Percentiles rank a stretch among this genome's conserved stretches.
phyloP scores from a whole-genome alignment of 106 monocot genomes.

The Apostasia ramifera region DNA sequence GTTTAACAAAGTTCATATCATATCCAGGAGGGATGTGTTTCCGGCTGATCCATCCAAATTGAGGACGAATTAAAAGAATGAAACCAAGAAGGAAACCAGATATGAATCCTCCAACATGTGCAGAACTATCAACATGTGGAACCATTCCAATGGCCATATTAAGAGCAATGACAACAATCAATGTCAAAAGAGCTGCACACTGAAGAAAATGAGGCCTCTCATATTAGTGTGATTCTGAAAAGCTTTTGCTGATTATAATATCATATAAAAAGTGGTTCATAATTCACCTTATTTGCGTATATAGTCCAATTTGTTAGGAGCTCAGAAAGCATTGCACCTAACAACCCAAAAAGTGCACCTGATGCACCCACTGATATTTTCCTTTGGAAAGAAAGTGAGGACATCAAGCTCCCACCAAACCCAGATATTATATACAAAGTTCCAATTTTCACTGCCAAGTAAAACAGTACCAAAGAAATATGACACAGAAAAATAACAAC shows the following conservation, averaged over 20 bases:
- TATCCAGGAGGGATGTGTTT: conserved; percentile 22
- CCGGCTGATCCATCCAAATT: conserved; percentile 40
- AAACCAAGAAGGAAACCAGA: conserved; percentile 71
- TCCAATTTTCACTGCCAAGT: conserved; percentile 64
- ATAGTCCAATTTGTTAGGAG: conserved; percentile 92
- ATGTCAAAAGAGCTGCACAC: conserved; percentile 63
- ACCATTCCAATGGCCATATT: conserved; percentile 82
- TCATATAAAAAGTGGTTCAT: background rate
- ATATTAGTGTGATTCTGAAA: conserved; percentile 6
- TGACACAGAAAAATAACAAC: background rate
- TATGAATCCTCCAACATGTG: conserved; percentile 64
- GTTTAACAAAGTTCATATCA: conserved; percentile 9
- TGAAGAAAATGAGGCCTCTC: conserved; percentile 16
- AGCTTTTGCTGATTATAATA: background rate
- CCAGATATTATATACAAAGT: conserved; percentile 68
- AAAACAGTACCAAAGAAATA: background rate
- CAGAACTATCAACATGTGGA: conserved; percentile 75
- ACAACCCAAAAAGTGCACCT: conserved; percentile 84
- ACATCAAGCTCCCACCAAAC: conserved; percentile 79
- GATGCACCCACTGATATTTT: conserved; percentile 90
- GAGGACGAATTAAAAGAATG: conserved; percentile 52
- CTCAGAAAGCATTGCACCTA: conserved; percentile 93
- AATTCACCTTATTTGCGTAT: conserved; percentile 75
- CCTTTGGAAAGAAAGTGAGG: conserved; percentile 53
- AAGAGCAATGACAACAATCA: conserved; percentile 59